A percentile compares a stretch with the other conserved stretches of the same genome.
phyloP scores from a whole-genome alignment of 2,329 filamentous ascomycete species.

The Ophiostoma himal-ulmi region DNA sequence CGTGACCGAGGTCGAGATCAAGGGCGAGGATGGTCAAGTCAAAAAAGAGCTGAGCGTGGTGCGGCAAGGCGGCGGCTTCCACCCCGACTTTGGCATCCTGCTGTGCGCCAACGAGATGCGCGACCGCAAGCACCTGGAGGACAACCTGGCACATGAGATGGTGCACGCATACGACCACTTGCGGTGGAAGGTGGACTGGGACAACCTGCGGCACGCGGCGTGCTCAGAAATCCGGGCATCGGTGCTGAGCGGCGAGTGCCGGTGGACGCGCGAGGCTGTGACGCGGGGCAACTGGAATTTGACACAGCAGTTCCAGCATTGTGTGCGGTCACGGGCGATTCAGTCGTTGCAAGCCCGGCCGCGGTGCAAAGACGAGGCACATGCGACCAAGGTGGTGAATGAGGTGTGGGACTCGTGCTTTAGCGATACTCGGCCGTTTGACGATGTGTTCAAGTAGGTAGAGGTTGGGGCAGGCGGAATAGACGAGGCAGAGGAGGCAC shows the following conservation, averaged over 20 bases:
- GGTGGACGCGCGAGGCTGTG: conserved; percentile 82
- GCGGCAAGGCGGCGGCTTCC: conserved; percentile 71
- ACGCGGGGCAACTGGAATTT: conserved; percentile 79
- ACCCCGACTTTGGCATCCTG: conserved; percentile 77
- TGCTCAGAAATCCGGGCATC: conserved; percentile 95
- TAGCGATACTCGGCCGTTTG: conserved; percentile 86
- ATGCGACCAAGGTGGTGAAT: conserved; percentile 84
- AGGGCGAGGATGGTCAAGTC: neutral
- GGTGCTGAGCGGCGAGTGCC: conserved; percentile 88
- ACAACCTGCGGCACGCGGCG: conserved; percentile 77
- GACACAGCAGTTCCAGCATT: conserved; percentile 89
- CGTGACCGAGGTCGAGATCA: conserved; percentile 30
- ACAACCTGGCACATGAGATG: conserved; percentile 95
- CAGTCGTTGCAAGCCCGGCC: conserved; percentile 73
- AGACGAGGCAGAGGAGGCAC: too few species aligned
- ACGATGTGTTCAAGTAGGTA: conserved; percentile 80
- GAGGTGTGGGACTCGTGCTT: conserved; percentile 99
- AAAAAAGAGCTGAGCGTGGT: conserved; percentile 43
- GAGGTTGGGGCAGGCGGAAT: conserved; percentile 13
- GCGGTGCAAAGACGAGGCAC: conserved; percentile 74
- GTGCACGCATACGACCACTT: conserved; percentile 94
- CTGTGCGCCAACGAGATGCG: conserved; percentile 89
- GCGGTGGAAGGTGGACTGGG: conserved; percentile 82
- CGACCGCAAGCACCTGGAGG: conserved; percentile 76
- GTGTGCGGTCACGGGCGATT: conserved; percentile 75